Base-by-base conservation (phyloP, 225 moss, liverwort and hornwort genomes). In the Neckera pumila region DNA sequence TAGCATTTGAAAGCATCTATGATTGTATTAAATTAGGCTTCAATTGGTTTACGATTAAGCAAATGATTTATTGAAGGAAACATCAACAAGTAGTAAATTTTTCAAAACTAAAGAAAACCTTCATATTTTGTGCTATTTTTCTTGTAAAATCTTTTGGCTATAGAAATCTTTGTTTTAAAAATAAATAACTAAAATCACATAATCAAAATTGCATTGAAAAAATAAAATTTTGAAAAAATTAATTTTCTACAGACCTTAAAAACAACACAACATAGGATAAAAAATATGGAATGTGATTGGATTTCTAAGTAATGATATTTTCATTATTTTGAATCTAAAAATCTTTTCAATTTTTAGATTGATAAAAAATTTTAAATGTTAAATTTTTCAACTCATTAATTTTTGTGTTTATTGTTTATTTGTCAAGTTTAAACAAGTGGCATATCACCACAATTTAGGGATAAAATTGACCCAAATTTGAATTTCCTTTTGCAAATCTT, bases 381-480 rank as follows among this genome's bases (percentile, higher is more conserved):
- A 18, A 36, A 1, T 15, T 51, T 74, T 34, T 25, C 2, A 15
- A 9, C 38, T 38, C 2, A 26, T 56, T n/a, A 13, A 26, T n/a
- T 78, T 54, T 25, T 54, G 1, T 9, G 15, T 77, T 15, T 25
- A 25, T 54, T 54, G 6, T 77, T 36, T 23, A 15, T 14, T 0
- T 53, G 0, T 22, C 3, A 0, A 36, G 0, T 54, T 36, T 25
- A 15, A 10, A n/a, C 1, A 78, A 25, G n/a, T 25, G 1, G 10
- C 17, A 79, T 11, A 2, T 15, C 4, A 4, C 0, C 0, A 0
- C 11, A 26, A 27, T 2, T 1, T 57, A 27, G 17, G 11, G 1
- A 26, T 17, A 38, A 17, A 18, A 56, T 56, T 54, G 6, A 56
- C 1, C 17, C 7, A n/a, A 7, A 26, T 56, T 78, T 26, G 11